These are phyloP conservation scores for Leucogyrophana mollusca DNA, from an alignment of 768 basidiomycete species.

Conservation along the genomic window DNA sequence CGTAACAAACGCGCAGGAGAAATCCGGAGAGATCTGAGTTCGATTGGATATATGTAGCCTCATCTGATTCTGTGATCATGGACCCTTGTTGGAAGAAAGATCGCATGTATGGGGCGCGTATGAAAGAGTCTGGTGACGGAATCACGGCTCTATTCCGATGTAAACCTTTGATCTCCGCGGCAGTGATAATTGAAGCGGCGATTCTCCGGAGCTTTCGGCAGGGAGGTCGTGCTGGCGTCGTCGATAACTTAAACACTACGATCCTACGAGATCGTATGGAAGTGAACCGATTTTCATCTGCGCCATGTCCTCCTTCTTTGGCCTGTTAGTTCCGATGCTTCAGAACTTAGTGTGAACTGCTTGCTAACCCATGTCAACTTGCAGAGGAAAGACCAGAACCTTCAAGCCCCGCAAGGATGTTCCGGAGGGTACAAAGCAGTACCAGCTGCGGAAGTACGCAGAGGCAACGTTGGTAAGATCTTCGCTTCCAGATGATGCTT, in stretches of 20 bases:
- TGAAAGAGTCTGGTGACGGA: too few species aligned
- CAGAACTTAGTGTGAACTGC: constrained; percentile 9
- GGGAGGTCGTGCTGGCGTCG: background rate
- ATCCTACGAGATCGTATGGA: background rate
- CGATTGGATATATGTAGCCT: too few species aligned
- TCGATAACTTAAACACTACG: too few species aligned
- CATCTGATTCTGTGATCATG: too few species aligned
- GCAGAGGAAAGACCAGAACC: constrained; percentile 86
- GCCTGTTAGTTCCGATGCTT: constrained; percentile 55
- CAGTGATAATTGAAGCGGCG: background rate
- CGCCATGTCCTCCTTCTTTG: constrained; percentile 85
- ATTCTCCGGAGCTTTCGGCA: constrained; percentile 1
- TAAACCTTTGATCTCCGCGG: too few species aligned
- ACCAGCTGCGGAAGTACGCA: constrained; percentile 96
- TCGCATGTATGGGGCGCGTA: too few species aligned
- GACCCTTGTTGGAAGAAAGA: too few species aligned
- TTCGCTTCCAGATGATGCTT: background rate
- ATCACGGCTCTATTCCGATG: too few species aligned
- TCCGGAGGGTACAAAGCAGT: constrained; percentile 95
- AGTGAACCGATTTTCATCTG: constrained; percentile 5
- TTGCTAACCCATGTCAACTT: constrained; percentile 9
- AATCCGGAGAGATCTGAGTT: too few species aligned
- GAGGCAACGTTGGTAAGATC: constrained; percentile 81
- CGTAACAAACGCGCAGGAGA: too few species aligned
- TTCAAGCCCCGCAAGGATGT: constrained; percentile 97